phyloP scores from a whole-genome alignment of 208 protist genomes.

The Wallacemonas collosoma region DNA sequence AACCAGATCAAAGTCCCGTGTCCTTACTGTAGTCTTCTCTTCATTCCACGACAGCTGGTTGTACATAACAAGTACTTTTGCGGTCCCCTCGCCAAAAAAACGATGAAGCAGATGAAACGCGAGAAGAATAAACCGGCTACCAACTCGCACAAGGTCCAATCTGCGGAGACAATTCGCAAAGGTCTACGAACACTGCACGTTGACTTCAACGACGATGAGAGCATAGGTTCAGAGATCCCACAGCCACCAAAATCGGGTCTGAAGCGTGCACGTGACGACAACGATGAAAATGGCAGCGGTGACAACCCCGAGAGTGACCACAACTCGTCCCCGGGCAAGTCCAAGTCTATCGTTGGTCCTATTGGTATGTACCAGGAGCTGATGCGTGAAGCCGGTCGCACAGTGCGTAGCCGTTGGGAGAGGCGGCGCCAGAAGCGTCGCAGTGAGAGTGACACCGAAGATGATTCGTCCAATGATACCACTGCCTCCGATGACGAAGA shows the following conservation, averaged over 20 bases:
- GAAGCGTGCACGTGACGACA: conserved; percentile 5
- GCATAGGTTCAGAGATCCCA: background rate
- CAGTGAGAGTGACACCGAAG: conserved; percentile 24
- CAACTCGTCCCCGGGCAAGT: conserved; percentile 16
- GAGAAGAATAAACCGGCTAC: conserved; percentile 57
- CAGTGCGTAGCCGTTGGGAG: conserved; percentile 83
- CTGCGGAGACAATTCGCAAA: conserved; percentile 77
- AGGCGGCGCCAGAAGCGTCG: conserved; percentile 21
- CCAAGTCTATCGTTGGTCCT: conserved; percentile 59
- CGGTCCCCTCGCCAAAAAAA: conserved; percentile 85
- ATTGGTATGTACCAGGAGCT: conserved; percentile 91
- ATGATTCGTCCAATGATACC: background rate
- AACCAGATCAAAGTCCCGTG: conserved; percentile 88
- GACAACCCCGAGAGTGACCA: conserved; percentile 21
- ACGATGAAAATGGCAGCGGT: background rate
- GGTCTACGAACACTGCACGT: conserved; percentile 79
- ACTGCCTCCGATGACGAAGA: conserved; percentile 22
- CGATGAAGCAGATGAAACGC: conserved; percentile 78
- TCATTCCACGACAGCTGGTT: conserved; percentile 85
- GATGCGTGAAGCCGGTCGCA: conserved; percentile 87
- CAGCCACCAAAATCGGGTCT: background rate
- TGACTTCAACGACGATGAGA: conserved; percentile 51
- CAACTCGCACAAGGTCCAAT: conserved; percentile 53
- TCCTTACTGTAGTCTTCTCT: conserved; percentile 86
- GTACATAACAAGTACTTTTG: conserved; percentile 96